Evolutionary conservation across 2,329 filamentous ascomycete genomes (phyloP), one percentile per base, ranked within the genome.

Genomic region (Nigrospora osmanthi): DNA sequence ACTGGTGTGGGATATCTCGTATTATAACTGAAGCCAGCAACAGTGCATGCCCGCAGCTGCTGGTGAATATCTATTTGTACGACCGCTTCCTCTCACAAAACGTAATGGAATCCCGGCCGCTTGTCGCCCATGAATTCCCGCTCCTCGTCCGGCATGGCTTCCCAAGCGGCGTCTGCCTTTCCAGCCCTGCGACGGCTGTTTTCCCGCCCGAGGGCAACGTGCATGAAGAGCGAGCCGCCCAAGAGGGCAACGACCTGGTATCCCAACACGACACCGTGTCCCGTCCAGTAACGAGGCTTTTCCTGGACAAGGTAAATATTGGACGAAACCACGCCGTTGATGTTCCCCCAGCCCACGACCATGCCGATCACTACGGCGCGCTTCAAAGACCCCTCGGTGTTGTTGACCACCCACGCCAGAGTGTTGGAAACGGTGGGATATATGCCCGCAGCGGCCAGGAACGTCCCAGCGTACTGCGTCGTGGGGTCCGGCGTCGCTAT

Each of bases 341-440:
- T 69, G 59, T 96, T 95, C 34, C 90, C 89, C 87, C 87, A 95
- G 17, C 85, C 89, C 49, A 95, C 93, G 42, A 95, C 85, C 51
- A 95, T 81, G 0, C 90, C 90, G 0, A 95, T 67, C 0, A 87
- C 87, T 16, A 95, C 83, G 35, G 89, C 90, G 32, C 90, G 80
- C 70, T 95, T 95, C 66, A 94, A 94, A 3, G 91, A 86, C 13
- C 90, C 86, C 64, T 95, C 89, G 34, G 83, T 77, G 50, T 95
- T 95, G 68, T 96, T 96, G 41, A 83, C 81, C 14, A 83, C 72
- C 90, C 90, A 96, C 2, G 83, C 82, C 50, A 96, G 87, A 0
- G 88, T 95, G 59, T 95, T 93, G 11, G 88, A 69, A 46, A 95
- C 87, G 56, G 81, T 84, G 0, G 90, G 89, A 57, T 95, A 95